phyloP scores from a whole-genome alignment of 352 stramenopile species.

The Pythium monospermum region DNA sequence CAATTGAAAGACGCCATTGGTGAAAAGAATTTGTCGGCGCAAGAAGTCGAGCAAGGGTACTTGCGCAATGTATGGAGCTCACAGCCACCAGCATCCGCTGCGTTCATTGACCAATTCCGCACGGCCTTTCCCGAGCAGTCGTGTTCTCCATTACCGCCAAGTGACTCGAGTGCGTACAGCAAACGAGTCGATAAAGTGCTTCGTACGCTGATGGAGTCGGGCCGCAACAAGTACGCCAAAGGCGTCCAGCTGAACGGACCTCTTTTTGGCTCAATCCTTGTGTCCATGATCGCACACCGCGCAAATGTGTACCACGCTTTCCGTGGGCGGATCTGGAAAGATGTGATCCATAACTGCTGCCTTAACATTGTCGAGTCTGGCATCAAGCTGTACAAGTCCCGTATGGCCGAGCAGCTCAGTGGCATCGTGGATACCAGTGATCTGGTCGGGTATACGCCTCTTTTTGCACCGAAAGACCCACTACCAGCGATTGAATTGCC shows the following conservation, averaged over 20 bases:
- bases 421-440: conserved; percentile 73
- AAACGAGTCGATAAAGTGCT: conserved; percentile 67
- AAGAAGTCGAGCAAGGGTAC: conserved; percentile 58
- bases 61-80: conserved; percentile 40
- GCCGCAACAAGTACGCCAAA: conserved; percentile 63
- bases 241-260: conserved; percentile 66
- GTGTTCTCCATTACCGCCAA: conserved; percentile 46
- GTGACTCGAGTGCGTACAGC: conserved; percentile 33
- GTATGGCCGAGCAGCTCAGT: conserved; percentile 59
- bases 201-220: conserved; percentile 48
- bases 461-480: conserved; percentile 25
- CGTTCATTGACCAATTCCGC: conserved; percentile 41
- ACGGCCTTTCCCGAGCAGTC: conserved; percentile 48
- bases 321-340: conserved; percentile 60
- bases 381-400: conserved; percentile 75
- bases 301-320: conserved; percentile 69
- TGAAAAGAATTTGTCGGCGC: conserved; percentile 42
- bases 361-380: conserved; percentile 74
- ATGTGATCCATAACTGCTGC: conserved; percentile 77
- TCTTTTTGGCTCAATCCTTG: conserved; percentile 60
- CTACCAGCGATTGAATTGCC: conserved; percentile 47
- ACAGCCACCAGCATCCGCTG: conserved; percentile 22
- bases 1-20: conserved; percentile 64
- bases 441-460: conserved; percentile 45
- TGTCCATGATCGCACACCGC: conserved; percentile 69